These are phyloP conservation scores for Candida ascalaphidarum DNA, from an alignment of 805 yeast genomes.

Conservation along the genomic window DNA sequence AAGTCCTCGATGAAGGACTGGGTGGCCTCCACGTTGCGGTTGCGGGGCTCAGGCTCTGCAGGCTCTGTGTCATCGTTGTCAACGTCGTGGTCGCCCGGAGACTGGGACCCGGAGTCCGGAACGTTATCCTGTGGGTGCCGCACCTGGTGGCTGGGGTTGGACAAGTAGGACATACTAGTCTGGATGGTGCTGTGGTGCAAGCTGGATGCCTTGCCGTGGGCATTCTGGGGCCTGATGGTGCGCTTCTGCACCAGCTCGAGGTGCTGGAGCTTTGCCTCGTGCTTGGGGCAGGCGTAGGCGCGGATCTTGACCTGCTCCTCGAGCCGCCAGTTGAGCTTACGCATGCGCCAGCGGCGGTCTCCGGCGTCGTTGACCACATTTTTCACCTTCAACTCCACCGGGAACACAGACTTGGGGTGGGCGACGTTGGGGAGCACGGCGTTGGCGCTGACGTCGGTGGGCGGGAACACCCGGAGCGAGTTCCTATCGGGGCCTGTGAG, in stretches of 20 bases:
- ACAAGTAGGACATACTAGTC: constrained; percentile 10
- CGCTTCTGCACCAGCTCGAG: constrained; percentile 28
- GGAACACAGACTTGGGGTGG: constrained; percentile 80
- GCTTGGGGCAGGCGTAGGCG: constrained; percentile 50
- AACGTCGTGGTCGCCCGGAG: constrained; percentile 6
- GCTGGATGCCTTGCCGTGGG: constrained; percentile 4
- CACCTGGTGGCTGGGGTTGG: constrained; percentile 2
- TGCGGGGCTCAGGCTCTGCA: not conserved
- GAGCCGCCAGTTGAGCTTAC: constrained; percentile 80
- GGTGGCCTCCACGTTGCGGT: not conserved
- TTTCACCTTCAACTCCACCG: constrained; percentile 75
- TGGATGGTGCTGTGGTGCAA: constrained; percentile 14
- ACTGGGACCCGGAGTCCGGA: constrained; percentile 6
- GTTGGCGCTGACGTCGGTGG: constrained; percentile 82
- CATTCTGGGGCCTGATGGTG: constrained; percentile 3
- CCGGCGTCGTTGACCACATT: constrained; percentile 46
- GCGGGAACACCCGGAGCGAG: constrained; percentile 88
- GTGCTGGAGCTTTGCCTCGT: constrained; percentile 39
- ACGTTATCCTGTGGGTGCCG: constrained; percentile 1
- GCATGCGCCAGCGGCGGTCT: constrained; percentile 81
- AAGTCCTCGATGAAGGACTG: not conserved
- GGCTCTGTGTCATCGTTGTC: not conserved
- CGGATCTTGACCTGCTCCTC: constrained; percentile 72
- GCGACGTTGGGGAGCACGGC: constrained; percentile 84
- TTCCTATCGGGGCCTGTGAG: constrained; percentile 77